Conservation (phyloP, 441 rosid species). For the Pelargonium fulgidum region DNA sequence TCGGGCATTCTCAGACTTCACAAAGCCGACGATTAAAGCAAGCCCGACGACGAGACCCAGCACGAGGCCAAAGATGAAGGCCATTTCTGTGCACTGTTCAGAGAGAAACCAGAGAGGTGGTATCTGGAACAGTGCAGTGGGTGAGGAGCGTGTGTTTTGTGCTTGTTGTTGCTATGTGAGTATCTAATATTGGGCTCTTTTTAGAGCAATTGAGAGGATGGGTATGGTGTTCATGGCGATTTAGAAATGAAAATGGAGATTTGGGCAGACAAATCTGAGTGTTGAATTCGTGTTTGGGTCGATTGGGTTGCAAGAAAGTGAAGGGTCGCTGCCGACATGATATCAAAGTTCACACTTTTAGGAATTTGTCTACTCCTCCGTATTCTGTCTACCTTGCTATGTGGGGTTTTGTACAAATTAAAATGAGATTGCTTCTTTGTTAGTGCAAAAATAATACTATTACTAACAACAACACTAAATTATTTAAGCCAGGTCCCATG, state of each 20-base stretch:
- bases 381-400: not conserved
- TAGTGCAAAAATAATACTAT: no score
- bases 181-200: no score
- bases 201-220: not conserved
- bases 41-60: slow-evolving; percentile 66
- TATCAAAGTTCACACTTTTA: not conserved
- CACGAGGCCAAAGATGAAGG: slow-evolving; percentile 64
- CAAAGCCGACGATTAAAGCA: slow-evolving; percentile 61
- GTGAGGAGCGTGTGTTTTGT: not conserved
- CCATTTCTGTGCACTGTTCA: no score
- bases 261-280: not conserved
- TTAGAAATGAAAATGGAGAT: not conserved
- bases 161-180: not conserved
- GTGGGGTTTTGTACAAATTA: no score
- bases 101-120: no score
- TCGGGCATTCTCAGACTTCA: slow-evolving; percentile 66
- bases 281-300: not conserved
- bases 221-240: not conserved
- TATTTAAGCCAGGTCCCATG: no score
- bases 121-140: no score
- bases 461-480: no score
- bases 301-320: no score
- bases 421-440: no score
- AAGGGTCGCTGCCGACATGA: slow-evolving; percentile 5
- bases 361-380: not conserved